phyloP scores from a whole-genome alignment of 2,329 filamentous ascomycete species.

The Colletotrichum paranaense region DNA sequence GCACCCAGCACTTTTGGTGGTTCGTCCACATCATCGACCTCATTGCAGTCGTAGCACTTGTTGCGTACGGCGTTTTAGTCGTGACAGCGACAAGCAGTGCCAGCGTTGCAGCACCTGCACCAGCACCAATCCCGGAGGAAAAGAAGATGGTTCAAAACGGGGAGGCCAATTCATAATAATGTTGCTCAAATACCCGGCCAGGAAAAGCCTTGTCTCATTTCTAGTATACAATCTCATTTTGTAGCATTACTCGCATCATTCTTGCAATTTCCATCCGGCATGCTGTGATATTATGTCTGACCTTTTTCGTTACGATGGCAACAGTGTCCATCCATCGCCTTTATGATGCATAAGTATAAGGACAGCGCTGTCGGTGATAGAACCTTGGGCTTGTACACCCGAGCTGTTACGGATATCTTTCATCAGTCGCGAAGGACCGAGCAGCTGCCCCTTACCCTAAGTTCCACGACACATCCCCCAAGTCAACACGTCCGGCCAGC shows the following conservation, averaged over 20 bases:
- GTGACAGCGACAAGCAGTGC: slow-evolving; percentile 10
- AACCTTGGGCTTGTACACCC: neutral
- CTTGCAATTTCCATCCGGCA: neutral
- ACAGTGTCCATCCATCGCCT: neutral
- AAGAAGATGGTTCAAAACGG: slow-evolving; percentile 17
- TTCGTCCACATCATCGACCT: slow-evolving; percentile 81
- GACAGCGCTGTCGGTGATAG: neutral
- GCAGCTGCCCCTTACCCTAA: neutral
- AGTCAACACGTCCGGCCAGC: neutral
- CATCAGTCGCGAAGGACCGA: neutral
- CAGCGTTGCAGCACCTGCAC: neutral
- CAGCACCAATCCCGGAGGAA: neutral
- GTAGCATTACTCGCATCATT: slow-evolving; percentile 2
- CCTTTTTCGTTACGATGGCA: neutral
- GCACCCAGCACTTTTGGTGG: slow-evolving; percentile 96
- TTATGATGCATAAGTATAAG: neutral
- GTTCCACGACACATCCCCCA: neutral
- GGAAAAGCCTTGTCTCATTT: slow-evolving; percentile 32
- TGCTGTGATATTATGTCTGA: neutral
- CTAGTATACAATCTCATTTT: slow-evolving; percentile 25
- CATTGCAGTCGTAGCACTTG: slow-evolving; percentile 48
- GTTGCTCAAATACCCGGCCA: slow-evolving; percentile 34
- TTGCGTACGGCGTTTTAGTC: slow-evolving; percentile 41
- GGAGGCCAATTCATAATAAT: slow-evolving; percentile 23
- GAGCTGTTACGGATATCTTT: neutral